Base-by-base conservation (phyloP, 257 asterid species). In the Gentiana macrophylla region DNA sequence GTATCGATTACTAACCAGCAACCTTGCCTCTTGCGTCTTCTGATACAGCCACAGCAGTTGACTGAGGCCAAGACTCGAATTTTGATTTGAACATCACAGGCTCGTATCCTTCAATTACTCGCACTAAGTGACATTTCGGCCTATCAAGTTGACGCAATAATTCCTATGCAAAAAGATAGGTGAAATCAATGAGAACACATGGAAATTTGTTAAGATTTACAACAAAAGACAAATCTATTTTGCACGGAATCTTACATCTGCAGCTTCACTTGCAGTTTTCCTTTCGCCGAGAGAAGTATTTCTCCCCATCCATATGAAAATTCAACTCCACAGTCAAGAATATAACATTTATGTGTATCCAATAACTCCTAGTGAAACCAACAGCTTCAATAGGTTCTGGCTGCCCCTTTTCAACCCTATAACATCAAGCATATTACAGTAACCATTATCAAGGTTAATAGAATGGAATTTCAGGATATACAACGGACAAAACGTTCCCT, bases 1-100 rank as follows among this genome's bases (percentile, higher is more conserved):
- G 41, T 50, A n/a, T 55, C 48, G 64, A 71, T 64, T 46, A 77
- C 96, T 74, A 36, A 93, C 99, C 97, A 62, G 97, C 99, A 70
- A 93, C 96, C 79, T 84, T 93, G 69, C 99, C 99, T 73, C 97
- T 79, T 63, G 97, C 94, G 65, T 93, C 97, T 77, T 89, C 97
- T 32, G 95, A 50, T 49, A 82, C 97, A 38, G 96, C 70, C 62
- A 79, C 86, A 61, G 64, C 70, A 66, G 77, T 72, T 52, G 86
- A 68, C 61, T 82, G 89, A 37, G 99, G 91, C 99, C 99, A 93
- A 10, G 87, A 79, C 56, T 67, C 84, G 69, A 93, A 93, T 79
- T 80, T 86, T 2, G 94, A 86, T 57, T 86, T 94, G 55, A 93
- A 93, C 63, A 49, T 66, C 64, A 82, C 86, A 0, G 99, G 86